phyloP scores from a whole-genome alignment of 371 early-diverging fungal species.

The Mucor ambiguus region DNA sequence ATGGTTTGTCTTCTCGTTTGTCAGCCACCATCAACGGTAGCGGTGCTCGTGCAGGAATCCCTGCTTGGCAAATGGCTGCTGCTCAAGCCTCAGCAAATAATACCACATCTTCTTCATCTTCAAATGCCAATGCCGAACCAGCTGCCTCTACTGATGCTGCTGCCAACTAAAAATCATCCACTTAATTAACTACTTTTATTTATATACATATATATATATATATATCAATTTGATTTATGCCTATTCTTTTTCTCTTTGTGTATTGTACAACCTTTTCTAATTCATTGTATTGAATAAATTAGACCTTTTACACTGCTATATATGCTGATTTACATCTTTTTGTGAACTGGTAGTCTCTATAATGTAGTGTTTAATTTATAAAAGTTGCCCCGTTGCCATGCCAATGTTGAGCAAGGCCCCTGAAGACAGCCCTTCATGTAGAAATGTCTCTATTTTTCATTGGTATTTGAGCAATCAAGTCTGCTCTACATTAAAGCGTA shows the following conservation, averaged over 20 bases:
- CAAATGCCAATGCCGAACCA: slow-evolving; percentile 4
- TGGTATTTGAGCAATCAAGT: no score
- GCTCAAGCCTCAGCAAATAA: slow-evolving; percentile 12
- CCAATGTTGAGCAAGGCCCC: no score
- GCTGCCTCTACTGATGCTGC: slow-evolving; percentile 1
- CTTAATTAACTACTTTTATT: background rate
- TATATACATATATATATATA: no score
- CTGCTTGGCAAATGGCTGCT: slow-evolving; percentile 80
- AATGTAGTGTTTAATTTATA: no score
- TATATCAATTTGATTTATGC: background rate
- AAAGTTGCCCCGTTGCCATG: no score
- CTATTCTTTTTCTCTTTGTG: background rate
- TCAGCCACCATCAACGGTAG: slow-evolving; percentile 35
- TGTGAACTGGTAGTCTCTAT: no score
- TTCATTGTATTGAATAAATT: background rate
- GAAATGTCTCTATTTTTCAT: no score
- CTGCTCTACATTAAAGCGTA: no score
- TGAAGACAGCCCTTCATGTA: no score
- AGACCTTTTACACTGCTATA: background rate
- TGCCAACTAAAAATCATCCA: background rate
- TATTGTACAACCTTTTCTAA: background rate
- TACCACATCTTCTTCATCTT: slow-evolving; percentile 3
- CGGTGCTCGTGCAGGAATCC: slow-evolving; percentile 52
- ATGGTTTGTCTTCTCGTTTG: slow-evolving; percentile 43
- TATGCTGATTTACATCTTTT: no score